phyloP scores from a whole-genome alignment of 1,139 yeast genomes.

The Pichia sorboxylosa region DNA sequence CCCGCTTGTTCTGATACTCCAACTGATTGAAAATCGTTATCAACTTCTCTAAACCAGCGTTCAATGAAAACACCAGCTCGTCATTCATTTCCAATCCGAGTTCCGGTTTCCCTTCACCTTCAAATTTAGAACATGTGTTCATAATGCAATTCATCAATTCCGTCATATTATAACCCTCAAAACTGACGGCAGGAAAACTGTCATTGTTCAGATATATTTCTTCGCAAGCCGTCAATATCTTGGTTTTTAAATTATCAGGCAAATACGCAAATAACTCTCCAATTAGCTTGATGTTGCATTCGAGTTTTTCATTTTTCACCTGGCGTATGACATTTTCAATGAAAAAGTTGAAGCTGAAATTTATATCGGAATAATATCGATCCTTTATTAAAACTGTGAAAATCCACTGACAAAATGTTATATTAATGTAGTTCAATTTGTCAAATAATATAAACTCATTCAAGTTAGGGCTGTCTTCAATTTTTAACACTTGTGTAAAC shows the following conservation, averaged over 20 bases:
- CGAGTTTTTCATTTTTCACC: not conserved
- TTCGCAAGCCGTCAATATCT: constrained; percentile 29
- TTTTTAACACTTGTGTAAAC: constrained; percentile 5
- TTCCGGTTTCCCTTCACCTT: not conserved
- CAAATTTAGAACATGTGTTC: constrained; percentile 21
- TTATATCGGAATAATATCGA: constrained; percentile 3
- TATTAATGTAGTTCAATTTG: constrained; percentile 38
- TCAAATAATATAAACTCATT: constrained; percentile 11
- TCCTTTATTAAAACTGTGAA: constrained; percentile 22
- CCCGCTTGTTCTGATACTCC: constrained; percentile 11
- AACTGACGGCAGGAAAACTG: constrained; percentile 27
- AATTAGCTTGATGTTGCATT: constrained; percentile 12
- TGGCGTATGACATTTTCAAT: constrained; percentile 3
- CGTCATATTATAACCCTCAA: constrained; percentile 15
- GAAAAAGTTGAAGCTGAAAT: constrained; percentile 1
- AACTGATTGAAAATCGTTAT: constrained; percentile 19
- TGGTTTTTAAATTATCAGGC: constrained; percentile 23
- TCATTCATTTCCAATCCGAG: constrained; percentile 18
- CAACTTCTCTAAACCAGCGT: constrained; percentile 22
- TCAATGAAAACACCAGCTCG: constrained; percentile 24
- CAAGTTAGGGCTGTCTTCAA: not conserved
- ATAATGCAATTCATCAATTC: constrained; percentile 18
- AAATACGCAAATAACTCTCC: constrained; percentile 31
- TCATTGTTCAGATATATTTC: constrained; percentile 33
- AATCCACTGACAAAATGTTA: constrained; percentile 43